Evolutionary conservation across 2,329 filamentous ascomycete species (phyloP), one percentile per base, ranked within the genome.

Genomic region (Plenodomus lindquistii): DNA sequence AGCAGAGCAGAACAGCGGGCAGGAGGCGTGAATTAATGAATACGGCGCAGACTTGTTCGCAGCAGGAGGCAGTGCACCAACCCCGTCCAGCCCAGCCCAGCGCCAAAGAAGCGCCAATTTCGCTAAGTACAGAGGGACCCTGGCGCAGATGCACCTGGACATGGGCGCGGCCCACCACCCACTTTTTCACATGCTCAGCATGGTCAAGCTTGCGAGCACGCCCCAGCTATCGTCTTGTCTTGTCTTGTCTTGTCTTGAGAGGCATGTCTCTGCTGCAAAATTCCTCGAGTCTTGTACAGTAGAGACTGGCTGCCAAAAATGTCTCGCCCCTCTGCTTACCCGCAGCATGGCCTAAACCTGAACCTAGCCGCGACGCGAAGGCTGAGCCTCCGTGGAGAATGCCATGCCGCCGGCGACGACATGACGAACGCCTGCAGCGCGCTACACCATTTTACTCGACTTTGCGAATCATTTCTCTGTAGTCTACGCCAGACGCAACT

Each of bases 361-460:
- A 52, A 41, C 44, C 34, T 31, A 31, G 38, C 37, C 36, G 52
- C 47, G 44, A 42, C 48, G 37, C 20, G 35, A 35, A 42, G 42
- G 52, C 50, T 48, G 46, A 46, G 52, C 42, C 37, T 18, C 17
- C 19, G 41, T 37, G 27, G 46, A 34, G 40, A 40, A 37, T 27
- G 40, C 31, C 22, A 42, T 35, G 31, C 52, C 48, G 46, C 52
- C 43, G 27, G 9, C 11, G 6, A 24, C 22, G 22, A 31, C 38
- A 59, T 61, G 55, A 61, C 58, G 58, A 55, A 37, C 21, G 20
- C 50, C 24, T 59, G 58, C 58, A 59, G 46, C n/a, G 40, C 49
- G 52, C 57, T 55, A 42, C 48, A 46, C 40, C 31, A 31, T 13
- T 31, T 15, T 31, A 13, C 6, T 31, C 27, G 27, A 31, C 6